Evolutionary conservation across 163 green algal species (phyloP).

Genomic region (Scenedesmus sp.): DNA sequence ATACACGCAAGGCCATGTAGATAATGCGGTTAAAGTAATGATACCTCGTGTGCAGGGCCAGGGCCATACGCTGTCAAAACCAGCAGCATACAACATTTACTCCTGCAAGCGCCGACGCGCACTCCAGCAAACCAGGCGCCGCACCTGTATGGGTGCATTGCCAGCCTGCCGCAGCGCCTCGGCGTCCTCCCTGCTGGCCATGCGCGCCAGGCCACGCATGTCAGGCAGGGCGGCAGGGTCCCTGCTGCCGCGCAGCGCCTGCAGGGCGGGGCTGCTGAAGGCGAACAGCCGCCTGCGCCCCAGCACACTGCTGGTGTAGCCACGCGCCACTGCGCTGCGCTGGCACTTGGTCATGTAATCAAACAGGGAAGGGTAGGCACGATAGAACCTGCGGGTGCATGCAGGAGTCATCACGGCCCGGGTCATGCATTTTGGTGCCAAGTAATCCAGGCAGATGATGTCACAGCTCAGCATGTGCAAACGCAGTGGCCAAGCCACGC

Average conservation of each 20-base stretch:
- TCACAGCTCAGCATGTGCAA: too few relatives aligned
- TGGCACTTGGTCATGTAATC: slow-evolving; percentile 38
- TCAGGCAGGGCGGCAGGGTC: slow-evolving; percentile 4
- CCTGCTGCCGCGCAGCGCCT: not conserved
- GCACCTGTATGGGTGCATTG: slow-evolving; percentile 40
- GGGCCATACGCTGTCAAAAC: not conserved
- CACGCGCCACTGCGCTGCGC: slow-evolving; percentile 8
- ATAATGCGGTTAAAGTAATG: too few relatives aligned
- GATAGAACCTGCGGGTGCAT: not conserved
- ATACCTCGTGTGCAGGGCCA: too few relatives aligned
- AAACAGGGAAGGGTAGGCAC: slow-evolving; percentile 11
- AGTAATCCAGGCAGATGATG: too few relatives aligned
- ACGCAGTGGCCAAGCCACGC: too few relatives aligned
- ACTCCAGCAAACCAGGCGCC: not conserved
- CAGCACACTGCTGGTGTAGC: slow-evolving; percentile 19
- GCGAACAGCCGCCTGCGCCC: slow-evolving; percentile 7
- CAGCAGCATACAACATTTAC: not conserved
- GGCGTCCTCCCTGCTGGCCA: slow-evolving; percentile 7
- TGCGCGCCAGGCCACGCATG: not conserved
- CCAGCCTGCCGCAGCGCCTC: slow-evolving; percentile 13
- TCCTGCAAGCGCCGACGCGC: not conserved
- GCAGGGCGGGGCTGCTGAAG: not conserved
- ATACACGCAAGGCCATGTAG: too few relatives aligned
- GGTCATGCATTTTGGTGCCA: not conserved
- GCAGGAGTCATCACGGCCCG: not conserved